A percentile compares a stretch with the other conserved stretches of the same genome.
Evolutionary conservation across 2,329 filamentous ascomycete species (phyloP).

Genomic region (Trichoderma lentiforme): DNA sequence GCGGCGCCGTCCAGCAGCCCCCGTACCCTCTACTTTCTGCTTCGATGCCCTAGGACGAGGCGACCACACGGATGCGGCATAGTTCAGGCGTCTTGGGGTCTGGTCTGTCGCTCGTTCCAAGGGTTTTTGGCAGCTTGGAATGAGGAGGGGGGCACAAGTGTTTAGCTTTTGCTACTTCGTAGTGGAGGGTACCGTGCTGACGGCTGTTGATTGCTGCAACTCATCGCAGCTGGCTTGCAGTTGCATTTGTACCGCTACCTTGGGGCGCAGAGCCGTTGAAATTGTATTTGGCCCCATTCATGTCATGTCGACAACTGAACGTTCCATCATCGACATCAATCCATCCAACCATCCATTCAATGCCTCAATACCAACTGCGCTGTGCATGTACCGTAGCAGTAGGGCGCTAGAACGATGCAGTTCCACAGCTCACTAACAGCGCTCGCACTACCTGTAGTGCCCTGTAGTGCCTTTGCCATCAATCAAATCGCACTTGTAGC

Average conservation of each 20-base stretch:
- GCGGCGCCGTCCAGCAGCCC: neutral
- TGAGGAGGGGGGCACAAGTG: neutral
- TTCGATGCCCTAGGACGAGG: neutral
- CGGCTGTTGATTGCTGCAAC: neutral
- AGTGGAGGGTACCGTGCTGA: neutral
- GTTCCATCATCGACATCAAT: neutral
- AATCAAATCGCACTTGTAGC: neutral
- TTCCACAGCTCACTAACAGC: neutral
- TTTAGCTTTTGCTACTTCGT: slow-evolving; percentile 12
- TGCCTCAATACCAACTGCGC: neutral
- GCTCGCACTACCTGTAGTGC: neutral
- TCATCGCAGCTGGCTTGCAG: neutral
- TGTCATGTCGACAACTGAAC: neutral
- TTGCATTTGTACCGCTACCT: neutral
- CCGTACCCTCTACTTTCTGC: neutral
- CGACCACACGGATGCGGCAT: neutral
- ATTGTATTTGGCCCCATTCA: neutral
- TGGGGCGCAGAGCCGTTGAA: neutral
- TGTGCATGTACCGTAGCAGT: neutral
- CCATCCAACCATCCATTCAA: neutral
- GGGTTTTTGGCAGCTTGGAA: neutral
- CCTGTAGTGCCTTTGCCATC: neutral
- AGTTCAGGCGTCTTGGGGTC: neutral
- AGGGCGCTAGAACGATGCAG: neutral
- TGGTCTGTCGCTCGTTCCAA: neutral